These are phyloP conservation scores for Yamadazyma spencermartinsiae DNA, from an alignment of 1,139 yeast genomes.

Conservation along the genomic window DNA sequence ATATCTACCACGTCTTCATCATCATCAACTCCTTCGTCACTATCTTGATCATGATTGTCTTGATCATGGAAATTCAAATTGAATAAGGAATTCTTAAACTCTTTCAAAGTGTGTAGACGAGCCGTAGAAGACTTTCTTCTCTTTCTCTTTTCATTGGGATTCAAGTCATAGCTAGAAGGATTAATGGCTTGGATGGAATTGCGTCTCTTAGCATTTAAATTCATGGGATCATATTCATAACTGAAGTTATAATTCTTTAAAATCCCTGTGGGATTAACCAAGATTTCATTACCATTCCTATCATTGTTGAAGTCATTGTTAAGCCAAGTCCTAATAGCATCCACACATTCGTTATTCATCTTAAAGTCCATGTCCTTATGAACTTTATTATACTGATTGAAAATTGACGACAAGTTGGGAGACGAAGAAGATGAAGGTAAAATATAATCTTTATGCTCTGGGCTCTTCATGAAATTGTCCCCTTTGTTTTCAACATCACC, in stretches of 20 bases:
- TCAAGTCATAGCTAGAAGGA: conserved; percentile 7
- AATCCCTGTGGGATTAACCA: conserved; percentile 29
- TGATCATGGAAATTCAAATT: conserved; percentile 7
- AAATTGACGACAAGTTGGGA: conserved; percentile 13
- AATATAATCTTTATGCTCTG: conserved; percentile 10
- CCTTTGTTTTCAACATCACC: neutral
- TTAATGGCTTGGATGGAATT: conserved; percentile 24
- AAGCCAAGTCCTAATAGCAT: conserved; percentile 41
- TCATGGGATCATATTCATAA: neutral
- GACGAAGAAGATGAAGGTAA: conserved; percentile 18
- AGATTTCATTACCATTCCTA: conserved; percentile 18
- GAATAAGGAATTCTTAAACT: conserved; percentile 7
- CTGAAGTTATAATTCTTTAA: conserved; percentile 7
- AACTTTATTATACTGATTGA: conserved; percentile 4
- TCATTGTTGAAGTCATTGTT: conserved; percentile 21
- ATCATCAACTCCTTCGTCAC: conserved; percentile 1
- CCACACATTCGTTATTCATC: conserved; percentile 43
- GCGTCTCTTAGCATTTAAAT: conserved; percentile 19
- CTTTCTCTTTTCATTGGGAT: conserved; percentile 16
- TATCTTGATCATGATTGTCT: conserved; percentile 1
- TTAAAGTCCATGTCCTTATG: conserved; percentile 26
- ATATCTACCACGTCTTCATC: neutral
- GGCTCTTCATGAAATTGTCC: neutral
- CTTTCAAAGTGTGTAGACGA: conserved; percentile 5
- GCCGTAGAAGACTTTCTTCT: conserved; percentile 17